Base-by-base conservation (phyloP, 164 flowering plant genomes). In the Hamamelis virginiana region DNA sequence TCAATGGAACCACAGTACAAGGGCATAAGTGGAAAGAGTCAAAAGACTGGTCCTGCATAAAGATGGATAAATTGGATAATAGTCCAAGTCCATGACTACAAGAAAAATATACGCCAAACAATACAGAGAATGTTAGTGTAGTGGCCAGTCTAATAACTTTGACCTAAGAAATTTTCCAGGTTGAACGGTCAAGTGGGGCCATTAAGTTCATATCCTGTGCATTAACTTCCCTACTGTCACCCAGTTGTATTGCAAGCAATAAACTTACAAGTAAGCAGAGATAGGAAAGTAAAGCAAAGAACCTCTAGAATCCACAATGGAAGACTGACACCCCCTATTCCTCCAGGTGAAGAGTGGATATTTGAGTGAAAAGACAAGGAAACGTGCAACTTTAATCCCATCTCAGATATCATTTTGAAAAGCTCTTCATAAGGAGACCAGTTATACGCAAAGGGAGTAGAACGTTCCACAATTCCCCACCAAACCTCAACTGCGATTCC, bases 401-500 rank as follows among this genome's bases (percentile, higher is more conserved):
- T 64, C 19, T 71, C 78, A 51, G 85, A 79, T 65, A 83, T 72
- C 68, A 84, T 57, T 64, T 64, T 80, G 59, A 86, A 82, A 26
- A 83, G 80, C 65, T 82, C 82, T 69, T 82, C 86, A 76, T 87
- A 87, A 5, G 83, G 71, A 53, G 82, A 75, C 91, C 91, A 87
- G 44, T 84, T 68, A 73, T 83, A 87, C 18, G 72, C 75, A 43
- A 69, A 58, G 38, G 91, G 91, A 56, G 83, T 77, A 72, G 66
- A 70, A 64, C 83, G 83, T 74, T 87, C 91, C 8, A 87, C 88
- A 44, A 87, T 69, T 55, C 91, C 91, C 91, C 91, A 85, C 88
- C 88, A 85, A 66, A 82, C 88, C 76, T 87, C 91, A 56, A 84
- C 88, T 8, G 84, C 79, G 59, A 87, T 78, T 56, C 88, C 88